A percentile compares a stretch with the other conserved stretches of the same genome.
Evolutionary conservation across 1,139 yeast genomes (phyloP).

Genomic region (Blastobotrys malaysiensis): DNA sequence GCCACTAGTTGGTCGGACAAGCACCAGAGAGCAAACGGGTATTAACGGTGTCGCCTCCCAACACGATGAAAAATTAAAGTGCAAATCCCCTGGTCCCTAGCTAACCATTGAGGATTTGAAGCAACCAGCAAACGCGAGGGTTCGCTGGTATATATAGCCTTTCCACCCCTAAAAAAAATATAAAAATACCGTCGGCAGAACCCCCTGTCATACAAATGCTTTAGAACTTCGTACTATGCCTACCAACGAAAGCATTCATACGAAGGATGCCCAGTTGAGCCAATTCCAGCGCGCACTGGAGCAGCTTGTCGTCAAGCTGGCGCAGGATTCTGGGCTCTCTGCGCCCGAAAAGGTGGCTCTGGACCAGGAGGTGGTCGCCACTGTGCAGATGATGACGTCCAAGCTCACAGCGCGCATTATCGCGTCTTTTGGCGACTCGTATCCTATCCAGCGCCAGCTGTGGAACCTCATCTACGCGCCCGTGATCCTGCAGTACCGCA

Average conservation of each 20-base stretch:
- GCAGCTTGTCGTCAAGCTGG: background rate
- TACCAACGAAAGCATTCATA: background rate
- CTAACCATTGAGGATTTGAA: background rate
- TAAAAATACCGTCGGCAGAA: too few species aligned
- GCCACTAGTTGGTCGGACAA: too few species aligned
- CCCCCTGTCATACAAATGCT: background rate
- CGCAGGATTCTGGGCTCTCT: background rate
- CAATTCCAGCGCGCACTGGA: background rate
- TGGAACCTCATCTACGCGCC: background rate
- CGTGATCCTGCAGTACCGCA: background rate
- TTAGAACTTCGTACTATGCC: background rate
- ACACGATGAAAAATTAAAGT: background rate
- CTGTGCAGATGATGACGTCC: background rate
- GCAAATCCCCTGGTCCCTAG: too few species aligned
- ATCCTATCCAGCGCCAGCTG: background rate
- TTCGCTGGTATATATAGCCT: background rate
- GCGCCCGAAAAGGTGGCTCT: background rate
- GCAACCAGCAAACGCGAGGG: background rate
- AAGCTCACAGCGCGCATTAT: background rate
- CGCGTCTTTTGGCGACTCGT: background rate
- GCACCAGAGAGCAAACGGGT: too few species aligned
- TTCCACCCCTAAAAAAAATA: too few species aligned
- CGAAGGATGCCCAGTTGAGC: slow-evolving; percentile 1
- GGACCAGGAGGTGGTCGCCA: background rate
- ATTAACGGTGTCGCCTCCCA: too few species aligned